A percentile compares a stretch with the other conserved stretches of the same genome.
phyloP scores from a whole-genome alignment of 805 yeast species.

The Lachancea mirantina region DNA sequence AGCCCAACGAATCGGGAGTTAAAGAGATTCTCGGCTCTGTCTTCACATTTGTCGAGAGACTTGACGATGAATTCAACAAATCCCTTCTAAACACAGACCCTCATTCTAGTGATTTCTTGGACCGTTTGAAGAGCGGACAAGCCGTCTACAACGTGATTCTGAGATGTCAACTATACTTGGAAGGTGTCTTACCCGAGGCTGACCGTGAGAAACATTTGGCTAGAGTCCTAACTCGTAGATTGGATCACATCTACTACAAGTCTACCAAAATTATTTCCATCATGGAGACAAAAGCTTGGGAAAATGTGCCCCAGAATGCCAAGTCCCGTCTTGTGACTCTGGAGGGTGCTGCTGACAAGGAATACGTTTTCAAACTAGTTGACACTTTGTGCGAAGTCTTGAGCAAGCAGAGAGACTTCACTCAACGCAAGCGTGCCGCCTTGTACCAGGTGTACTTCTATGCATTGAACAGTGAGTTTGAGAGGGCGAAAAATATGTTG shows the following conservation, averaged over 20 bases:
- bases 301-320: slow-evolving; percentile 29
- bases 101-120: slow-evolving; percentile 88
- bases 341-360: slow-evolving; percentile 26
- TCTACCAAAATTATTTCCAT: slow-evolving; percentile 64
- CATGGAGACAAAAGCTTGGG: slow-evolving; percentile 75
- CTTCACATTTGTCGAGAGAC: slow-evolving; percentile 80
- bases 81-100: slow-evolving; percentile 88
- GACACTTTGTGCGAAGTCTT: slow-evolving; percentile 59
- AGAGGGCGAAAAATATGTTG: slow-evolving; percentile 81
- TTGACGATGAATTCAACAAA: slow-evolving; percentile 88
- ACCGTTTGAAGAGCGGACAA: slow-evolving; percentile 82
- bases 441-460: slow-evolving; percentile 82
- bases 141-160: slow-evolving; percentile 66
- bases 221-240: slow-evolving; percentile 72
- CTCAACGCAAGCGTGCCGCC: slow-evolving; percentile 75
- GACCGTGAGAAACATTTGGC: slow-evolving; percentile 52
- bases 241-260: slow-evolving; percentile 91
- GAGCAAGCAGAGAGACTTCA: slow-evolving; percentile 56
- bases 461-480: slow-evolving; percentile 80
- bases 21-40: slow-evolving; percentile 76
- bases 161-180: slow-evolving; percentile 82
- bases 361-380: slow-evolving; percentile 50
- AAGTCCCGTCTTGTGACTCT: slow-evolving; percentile 25
- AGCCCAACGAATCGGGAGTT: slow-evolving; percentile 53
- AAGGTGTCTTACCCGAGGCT: slow-evolving; percentile 41